Conservation (phyloP, 257 asterid species). For the Scutellaria galericulata region DNA sequence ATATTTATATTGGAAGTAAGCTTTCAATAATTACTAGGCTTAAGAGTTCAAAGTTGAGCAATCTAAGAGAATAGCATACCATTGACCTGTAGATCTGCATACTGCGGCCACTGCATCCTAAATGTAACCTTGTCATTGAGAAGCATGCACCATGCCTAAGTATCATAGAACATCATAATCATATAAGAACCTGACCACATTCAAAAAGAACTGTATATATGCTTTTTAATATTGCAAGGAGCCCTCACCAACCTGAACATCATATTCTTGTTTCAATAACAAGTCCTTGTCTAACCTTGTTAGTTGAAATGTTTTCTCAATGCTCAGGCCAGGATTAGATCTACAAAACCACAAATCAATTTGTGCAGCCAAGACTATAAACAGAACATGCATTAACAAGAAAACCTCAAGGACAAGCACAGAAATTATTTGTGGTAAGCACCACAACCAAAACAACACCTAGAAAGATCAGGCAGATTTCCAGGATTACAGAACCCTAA, state of each 20-base stretch:
- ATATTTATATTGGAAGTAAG: constrained; percentile 5
- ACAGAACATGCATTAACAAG: constrained; percentile 19
- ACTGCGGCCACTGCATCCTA: constrained; percentile 99
- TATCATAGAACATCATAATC: constrained; percentile 26
- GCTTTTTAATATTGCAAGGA: constrained; percentile 25
- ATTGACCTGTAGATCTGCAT: constrained; percentile 93
- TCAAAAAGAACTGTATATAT: constrained; percentile 10
- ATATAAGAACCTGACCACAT: constrained; percentile 14
- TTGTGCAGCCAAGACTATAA: constrained; percentile 21
- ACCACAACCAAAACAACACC: constrained; percentile 36
- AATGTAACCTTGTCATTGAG: constrained; percentile 94
- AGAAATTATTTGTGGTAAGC: constrained; percentile 21
- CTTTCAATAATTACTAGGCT: not conserved
- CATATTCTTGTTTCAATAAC: constrained; percentile 77
- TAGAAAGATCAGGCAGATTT: not conserved
- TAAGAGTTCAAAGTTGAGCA: constrained; percentile 17
- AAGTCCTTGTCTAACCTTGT: constrained; percentile 86
- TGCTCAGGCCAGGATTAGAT: constrained; percentile 77
- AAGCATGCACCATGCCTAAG: constrained; percentile 99
- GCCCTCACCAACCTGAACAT: constrained; percentile 81
- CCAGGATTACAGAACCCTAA: not conserved
- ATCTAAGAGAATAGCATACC: constrained; percentile 60
- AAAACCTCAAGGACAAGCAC: constrained; percentile 39
- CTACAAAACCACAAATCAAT: constrained; percentile 46
- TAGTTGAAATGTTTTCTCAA: constrained; percentile 92